A percentile compares a stretch with the other conserved stretches of the same genome.
phyloP scores from a whole-genome alignment of 345 rosid species.

The Linum trigynum region DNA sequence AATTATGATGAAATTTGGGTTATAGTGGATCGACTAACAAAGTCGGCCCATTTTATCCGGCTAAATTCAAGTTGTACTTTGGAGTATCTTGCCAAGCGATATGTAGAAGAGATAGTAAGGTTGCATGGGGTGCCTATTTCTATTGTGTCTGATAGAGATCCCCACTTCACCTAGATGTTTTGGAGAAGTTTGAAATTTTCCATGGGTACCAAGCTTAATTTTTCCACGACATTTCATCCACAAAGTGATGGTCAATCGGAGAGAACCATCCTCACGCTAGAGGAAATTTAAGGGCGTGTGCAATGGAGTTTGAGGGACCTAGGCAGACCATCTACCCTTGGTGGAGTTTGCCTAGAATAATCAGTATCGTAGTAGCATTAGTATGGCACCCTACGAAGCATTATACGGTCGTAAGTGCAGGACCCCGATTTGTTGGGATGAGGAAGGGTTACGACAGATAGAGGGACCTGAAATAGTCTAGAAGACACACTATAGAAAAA shows the following conservation, averaged over 20 bases:
- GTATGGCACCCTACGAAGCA: background rate
- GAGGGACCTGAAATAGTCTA: background rate
- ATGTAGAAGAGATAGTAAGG: too few relatives aligned
- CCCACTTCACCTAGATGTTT: background rate
- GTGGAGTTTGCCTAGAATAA: background rate
- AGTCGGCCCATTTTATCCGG: background rate
- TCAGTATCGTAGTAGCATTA: background rate
- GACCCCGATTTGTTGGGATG: background rate
- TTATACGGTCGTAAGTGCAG: background rate
- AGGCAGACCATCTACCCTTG: background rate
- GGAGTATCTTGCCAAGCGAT: too few relatives aligned
- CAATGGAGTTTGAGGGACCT: background rate
- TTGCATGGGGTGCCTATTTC: too few relatives aligned
- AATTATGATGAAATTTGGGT: background rate
- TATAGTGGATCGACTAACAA: background rate
- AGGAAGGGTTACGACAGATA: background rate
- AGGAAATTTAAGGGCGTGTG: background rate
- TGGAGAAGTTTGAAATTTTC: too few relatives aligned
- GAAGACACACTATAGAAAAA: too few relatives aligned
- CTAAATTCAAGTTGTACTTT: too few relatives aligned
- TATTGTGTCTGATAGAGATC: too few relatives aligned
- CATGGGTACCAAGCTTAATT: too few relatives aligned
- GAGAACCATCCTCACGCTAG: background rate
- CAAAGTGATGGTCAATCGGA: background rate
- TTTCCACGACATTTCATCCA: background rate